phyloP scores from a whole-genome alignment of 495 filamentous ascomycete species.

The Hypoxylon rickii region DNA sequence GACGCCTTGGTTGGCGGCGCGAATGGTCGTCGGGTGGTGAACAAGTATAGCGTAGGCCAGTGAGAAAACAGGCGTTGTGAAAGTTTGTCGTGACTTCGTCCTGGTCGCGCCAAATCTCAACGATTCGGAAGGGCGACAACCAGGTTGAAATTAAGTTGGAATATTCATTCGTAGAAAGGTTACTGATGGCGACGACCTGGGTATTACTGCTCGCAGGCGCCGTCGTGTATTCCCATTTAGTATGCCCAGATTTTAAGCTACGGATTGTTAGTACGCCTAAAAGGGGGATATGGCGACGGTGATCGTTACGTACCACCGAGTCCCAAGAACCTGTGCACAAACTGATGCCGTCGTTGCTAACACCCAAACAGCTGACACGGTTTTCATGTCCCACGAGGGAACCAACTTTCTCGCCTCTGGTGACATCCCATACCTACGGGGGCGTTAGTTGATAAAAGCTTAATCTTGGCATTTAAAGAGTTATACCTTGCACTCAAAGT shows the following conservation, averaged over 20 bases:
- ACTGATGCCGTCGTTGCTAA: constrained; percentile 98
- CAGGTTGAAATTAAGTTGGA: constrained; percentile 47
- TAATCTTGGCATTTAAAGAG: constrained; percentile 18
- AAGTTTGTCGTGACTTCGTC: constrained; percentile 60
- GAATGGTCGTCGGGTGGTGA: constrained; percentile 32
- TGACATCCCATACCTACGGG: constrained; percentile 90
- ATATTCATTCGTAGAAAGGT: constrained; percentile 27
- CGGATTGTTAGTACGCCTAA: constrained; percentile 34
- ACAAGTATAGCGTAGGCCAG: constrained; percentile 43
- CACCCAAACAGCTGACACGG: constrained; percentile 95
- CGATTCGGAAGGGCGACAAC: constrained; percentile 49
- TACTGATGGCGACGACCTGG: constrained; percentile 36
- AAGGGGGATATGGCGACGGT: not conserved
- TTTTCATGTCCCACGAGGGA: constrained; percentile 97
- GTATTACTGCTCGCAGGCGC: constrained; percentile 11
- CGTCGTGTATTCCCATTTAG: constrained; percentile 31
- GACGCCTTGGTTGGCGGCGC: constrained; percentile 32
- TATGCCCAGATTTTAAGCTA: constrained; percentile 91
- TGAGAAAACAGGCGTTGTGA: constrained; percentile 44
- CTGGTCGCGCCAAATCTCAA: constrained; percentile 51
- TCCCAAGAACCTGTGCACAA: constrained; percentile 99
- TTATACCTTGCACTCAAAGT: constrained; percentile 98
- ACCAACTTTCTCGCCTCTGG: constrained; percentile 95
- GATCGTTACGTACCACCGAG: constrained; percentile 76
- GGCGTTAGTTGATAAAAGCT: constrained; percentile 9